Percentiles rank a stretch among this genome's conserved stretches.
Evolutionary conservation across 1,284 basidiomycete species (phyloP).

Genomic region (Dichomitus squalens): DNA sequence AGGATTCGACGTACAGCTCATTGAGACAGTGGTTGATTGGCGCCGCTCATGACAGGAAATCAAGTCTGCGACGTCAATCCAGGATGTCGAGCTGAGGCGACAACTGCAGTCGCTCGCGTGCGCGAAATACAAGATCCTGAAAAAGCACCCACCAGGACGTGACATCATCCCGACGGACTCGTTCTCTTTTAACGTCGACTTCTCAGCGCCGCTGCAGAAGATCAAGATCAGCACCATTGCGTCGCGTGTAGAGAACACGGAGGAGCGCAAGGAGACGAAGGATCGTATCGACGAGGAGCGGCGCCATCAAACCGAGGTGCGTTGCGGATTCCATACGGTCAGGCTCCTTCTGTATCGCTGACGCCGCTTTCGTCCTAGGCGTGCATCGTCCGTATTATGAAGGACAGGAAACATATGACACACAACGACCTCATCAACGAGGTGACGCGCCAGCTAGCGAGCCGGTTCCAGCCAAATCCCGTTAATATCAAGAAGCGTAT

Average conservation of each 20-base stretch:
- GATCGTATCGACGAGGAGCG: conserved; percentile 94
- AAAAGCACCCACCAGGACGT: conserved; percentile 87
- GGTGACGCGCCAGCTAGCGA: conserved; percentile 83
- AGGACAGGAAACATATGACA: conserved; percentile 87
- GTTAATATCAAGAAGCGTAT: conserved; percentile 92
- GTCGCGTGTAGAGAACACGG: conserved; percentile 81
- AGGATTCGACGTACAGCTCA: conserved; percentile 15
- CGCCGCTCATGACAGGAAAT: conserved; percentile 56
- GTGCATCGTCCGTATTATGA: conserved; percentile 98
- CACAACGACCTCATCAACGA: conserved; percentile 93
- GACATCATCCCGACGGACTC: conserved; percentile 78
- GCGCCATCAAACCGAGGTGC: conserved; percentile 86
- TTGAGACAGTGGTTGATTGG: not conserved
- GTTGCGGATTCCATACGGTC: not conserved
- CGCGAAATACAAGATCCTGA: conserved; percentile 93
- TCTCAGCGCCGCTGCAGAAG: conserved; percentile 80
- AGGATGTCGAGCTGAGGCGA: conserved; percentile 82
- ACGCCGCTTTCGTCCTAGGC: conserved; percentile 55
- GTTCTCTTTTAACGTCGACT: conserved; percentile 90
- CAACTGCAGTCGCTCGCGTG: conserved; percentile 96
- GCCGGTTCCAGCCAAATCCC: conserved; percentile 87
- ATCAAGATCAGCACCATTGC: conserved; percentile 96
- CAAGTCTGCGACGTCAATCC: conserved; percentile 71
- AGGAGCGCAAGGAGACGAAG: conserved; percentile 91
- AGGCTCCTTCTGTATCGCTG: not conserved